Evolutionary conservation across 176 grass and related monocot species (phyloP).

Genomic region (Aegilops tauschii): DNA sequence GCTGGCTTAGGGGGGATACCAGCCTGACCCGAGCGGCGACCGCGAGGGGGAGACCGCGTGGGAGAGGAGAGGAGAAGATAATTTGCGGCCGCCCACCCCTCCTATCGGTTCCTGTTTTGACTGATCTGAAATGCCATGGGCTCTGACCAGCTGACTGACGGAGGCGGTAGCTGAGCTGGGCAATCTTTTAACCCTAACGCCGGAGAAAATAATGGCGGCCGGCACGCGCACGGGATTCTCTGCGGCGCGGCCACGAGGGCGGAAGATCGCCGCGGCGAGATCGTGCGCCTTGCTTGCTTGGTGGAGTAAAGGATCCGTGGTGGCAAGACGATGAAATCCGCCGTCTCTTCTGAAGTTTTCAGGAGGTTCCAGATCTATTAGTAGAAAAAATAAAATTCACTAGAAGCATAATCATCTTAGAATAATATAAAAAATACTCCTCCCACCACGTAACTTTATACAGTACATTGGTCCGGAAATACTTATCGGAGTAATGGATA

Average conservation of each 20-base stretch:
- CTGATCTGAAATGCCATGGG: not conserved
- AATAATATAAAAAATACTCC: no score
- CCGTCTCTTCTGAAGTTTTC: not conserved
- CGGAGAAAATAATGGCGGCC: not conserved
- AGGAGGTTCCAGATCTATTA: no score
- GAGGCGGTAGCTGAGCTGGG: not conserved
- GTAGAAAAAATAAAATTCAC: no score
- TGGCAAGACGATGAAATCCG: not conserved
- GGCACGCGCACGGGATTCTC: not conserved
- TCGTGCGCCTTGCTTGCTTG: not conserved
- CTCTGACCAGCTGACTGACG: constrained; percentile 1
- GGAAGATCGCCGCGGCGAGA: not conserved
- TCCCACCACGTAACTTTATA: no score
- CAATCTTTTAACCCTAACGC: not conserved
- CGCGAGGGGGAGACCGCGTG: not conserved
- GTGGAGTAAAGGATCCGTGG: not conserved
- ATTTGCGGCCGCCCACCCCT: not conserved
- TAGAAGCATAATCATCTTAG: no score
- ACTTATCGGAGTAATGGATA: no score
- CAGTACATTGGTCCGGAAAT: no score
- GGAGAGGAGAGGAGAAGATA: not conserved
- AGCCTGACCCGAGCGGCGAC: not conserved
- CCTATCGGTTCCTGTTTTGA: constrained; percentile 19
- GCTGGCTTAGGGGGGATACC: not conserved
- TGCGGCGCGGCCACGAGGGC: no score